Evolutionary conservation across 1,284 basidiomycete species (phyloP).

Genomic region (Cystobasidium slooffiae): DNA sequence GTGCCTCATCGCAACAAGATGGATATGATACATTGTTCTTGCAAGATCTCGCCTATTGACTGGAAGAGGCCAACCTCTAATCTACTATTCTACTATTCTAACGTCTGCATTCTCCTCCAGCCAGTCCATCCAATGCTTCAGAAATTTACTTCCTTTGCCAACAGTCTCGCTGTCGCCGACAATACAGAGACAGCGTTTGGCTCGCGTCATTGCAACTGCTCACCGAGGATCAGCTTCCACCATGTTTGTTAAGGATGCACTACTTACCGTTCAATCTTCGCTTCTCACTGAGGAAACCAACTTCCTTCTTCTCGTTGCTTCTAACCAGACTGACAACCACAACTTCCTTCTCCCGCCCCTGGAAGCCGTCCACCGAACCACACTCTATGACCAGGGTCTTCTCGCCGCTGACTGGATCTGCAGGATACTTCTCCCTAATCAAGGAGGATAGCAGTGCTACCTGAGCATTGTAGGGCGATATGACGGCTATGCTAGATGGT

Average conservation of each 20-base stretch:
- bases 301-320: conserved; percentile 79
- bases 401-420: not conserved
- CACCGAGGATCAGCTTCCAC: not conserved
- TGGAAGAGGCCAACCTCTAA: not conserved
- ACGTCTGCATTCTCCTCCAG: conserved; percentile 87
- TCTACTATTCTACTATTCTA: conserved; percentile 61
- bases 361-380: conserved; percentile 90
- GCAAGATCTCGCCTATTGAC: too few relatives aligned
- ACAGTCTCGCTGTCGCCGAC: conserved; percentile 90
- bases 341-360: conserved; percentile 83
- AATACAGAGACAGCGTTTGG: conserved; percentile 83
- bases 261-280: conserved; percentile 78
- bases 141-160: conserved; percentile 74
- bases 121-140: conserved; percentile 89
- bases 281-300: conserved; percentile 90
- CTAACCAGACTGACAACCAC: conserved; percentile 85
- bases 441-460: conserved; percentile 73
- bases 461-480: conserved; percentile 95
- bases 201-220: conserved; percentile 86
- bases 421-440: conserved; percentile 33
- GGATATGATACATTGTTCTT: too few relatives aligned
- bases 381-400: conserved; percentile 55
- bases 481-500: conserved; percentile 79
- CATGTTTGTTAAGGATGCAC: not conserved
- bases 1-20: too few relatives aligned